A percentile compares a stretch with the other conserved stretches of the same genome.
These are phyloP conservation scores for Aureobasidium leucospermi DNA, from an alignment of 2,329 filamentous ascomycete species.

Conservation along the genomic window DNA sequence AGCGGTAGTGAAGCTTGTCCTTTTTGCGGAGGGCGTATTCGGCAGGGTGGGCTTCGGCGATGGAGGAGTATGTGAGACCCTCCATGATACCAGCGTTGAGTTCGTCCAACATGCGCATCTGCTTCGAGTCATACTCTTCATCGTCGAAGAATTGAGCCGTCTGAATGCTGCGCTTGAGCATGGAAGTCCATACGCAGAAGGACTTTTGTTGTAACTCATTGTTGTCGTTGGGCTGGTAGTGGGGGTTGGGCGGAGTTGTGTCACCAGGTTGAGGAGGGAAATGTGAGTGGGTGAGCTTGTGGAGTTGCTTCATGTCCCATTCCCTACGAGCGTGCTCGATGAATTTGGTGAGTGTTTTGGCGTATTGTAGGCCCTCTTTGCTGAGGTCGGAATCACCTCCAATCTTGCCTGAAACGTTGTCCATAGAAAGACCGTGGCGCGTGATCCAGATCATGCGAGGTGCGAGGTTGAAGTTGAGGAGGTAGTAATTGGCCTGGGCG, in stretches of 20 bases:
- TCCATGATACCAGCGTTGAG: conserved; percentile 90
- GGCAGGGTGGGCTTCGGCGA: conserved; percentile 66
- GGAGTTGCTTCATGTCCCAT: conserved; percentile 77
- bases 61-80: conserved; percentile 89
- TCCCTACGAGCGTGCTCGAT: conserved; percentile 71
- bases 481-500: conserved; percentile 85
- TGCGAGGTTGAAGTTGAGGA: conserved; percentile 93
- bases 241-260: conserved; percentile 89
- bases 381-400: conserved; percentile 85
- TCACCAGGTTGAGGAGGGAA: conserved; percentile 90
- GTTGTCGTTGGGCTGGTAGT: conserved; percentile 52
- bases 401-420: conserved; percentile 82
- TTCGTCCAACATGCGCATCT: conserved; percentile 97
- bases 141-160: conserved; percentile 89
- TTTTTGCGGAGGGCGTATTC: conserved; percentile 73
- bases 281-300: conserved; percentile 65
- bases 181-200: conserved; percentile 96
- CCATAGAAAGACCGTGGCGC: conserved; percentile 80
- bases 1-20: conserved; percentile 94
- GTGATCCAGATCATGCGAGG: conserved; percentile 98
- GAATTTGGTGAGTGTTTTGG: conserved; percentile 71
- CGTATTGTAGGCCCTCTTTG: conserved; percentile 71
- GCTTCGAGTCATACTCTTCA: conserved; percentile 92
- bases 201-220: conserved; percentile 32
- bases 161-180: conserved; percentile 84